Base-by-base conservation (phyloP, 2,329 filamentous ascomycete genomes). In the Scortechinia acanthostroma region DNA sequence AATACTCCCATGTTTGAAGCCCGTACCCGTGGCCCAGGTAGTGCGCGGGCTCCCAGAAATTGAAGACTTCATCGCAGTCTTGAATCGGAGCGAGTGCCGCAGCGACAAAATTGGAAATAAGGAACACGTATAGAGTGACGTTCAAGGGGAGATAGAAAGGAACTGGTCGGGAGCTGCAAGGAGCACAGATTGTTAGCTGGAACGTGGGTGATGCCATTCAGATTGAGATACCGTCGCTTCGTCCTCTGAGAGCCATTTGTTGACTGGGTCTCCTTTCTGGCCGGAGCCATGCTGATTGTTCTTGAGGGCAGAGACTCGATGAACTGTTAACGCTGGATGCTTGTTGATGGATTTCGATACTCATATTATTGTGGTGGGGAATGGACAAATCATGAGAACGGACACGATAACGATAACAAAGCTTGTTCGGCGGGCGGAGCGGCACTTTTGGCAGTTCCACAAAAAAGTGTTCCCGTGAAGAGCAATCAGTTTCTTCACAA, bases 51-150 rank as follows among this genome's bases (percentile, higher is more conserved):
- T 98, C 93, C 90, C 91, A 98, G 71, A 95, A 98, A 63, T 98
- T 98, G 76, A 95, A 98, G 10, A 91, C 91, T 69, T 98, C 93
- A 56, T 98, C 93, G 61, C 93, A 98, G 64, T 98, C 93, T 62
- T 96, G 91, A 52, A 98, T 95, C 0, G 93, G 93, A 2, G 90
- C 83, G 60, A 84, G 91, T 22, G 86, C 57, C 10, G 91, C 93
- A 4, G 91, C 87, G 19, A 91, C 55, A 16, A 86, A 52, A 58
- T 89, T 89, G 51, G 86, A 83, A 22, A 71, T 69, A 42, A 94
- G 69, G 61, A 94, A 93, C 50, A 88, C 64, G 58, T 86, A 93
- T 61, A 96, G 94, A 13, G 86, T 86, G 42, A 79, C 74, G 52
- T 88, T 86, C 46, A 88, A 78, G 53, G 85, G 74, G 49, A 93